Evolutionary conservation across 108 stramenopile genomes (phyloP).

Genomic region (Pseudonitzschia multiseries): DNA sequence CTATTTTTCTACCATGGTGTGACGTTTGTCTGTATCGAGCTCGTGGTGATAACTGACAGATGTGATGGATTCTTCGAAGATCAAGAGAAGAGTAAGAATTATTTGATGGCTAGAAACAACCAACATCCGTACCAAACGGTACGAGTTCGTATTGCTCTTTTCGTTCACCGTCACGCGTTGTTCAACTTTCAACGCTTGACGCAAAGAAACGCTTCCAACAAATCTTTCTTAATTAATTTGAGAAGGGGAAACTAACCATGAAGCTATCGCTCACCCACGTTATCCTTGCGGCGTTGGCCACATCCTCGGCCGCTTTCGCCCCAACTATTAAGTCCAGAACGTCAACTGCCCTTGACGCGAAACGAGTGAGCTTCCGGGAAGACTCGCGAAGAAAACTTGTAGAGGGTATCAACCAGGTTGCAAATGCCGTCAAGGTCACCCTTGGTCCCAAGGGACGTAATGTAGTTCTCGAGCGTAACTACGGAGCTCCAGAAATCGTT

Average conservation of each 20-base stretch:
- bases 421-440: slow-evolving; percentile 96
- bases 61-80: slow-evolving; percentile 1
- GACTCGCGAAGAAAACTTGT: slow-evolving; percentile 88
- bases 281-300: slow-evolving; percentile 29
- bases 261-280: slow-evolving; percentile 43
- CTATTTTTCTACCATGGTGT: neutral
- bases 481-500: slow-evolving; percentile 96
- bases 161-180: neutral
- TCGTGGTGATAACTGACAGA: neutral
- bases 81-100: neutral
- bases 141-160: neutral
- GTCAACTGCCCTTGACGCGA: slow-evolving; percentile 48
- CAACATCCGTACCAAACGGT: neutral
- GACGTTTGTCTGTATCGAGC: neutral
- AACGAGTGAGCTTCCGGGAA: slow-evolving; percentile 88
- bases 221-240: neutral
- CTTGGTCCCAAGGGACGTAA: slow-evolving; percentile 97
- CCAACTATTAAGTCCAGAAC: slow-evolving; percentile 1
- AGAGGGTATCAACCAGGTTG: slow-evolving; percentile 92
- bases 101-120: neutral
- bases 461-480: slow-evolving; percentile 94
- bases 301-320: slow-evolving; percentile 32
- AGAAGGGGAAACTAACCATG: slow-evolving; percentile 22
- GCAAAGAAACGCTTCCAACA: neutral
- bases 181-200: neutral